Evolutionary conservation across 2,329 filamentous ascomycete species (phyloP).

Genomic region (Ploettnerulaceae sp.): DNA sequence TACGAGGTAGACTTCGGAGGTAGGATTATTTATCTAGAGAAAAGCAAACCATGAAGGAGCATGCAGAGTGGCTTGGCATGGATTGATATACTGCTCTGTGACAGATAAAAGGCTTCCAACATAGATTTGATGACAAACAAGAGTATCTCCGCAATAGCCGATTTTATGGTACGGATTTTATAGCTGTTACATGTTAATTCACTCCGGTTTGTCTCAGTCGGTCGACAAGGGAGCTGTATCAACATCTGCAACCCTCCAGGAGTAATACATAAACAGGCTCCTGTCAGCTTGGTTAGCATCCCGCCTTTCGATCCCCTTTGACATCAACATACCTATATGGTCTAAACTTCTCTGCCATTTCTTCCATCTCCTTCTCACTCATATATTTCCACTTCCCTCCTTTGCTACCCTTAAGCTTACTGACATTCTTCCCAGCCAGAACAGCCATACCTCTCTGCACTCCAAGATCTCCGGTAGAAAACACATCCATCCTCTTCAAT

Average conservation of each 20-base stretch:
- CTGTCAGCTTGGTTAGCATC: slow-evolving; percentile 38
- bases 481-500: slow-evolving; percentile 92
- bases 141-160: not conserved
- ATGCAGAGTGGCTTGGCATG: no score
- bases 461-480: slow-evolving; percentile 85
- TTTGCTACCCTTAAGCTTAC: slow-evolving; percentile 67
- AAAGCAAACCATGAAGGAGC: no score
- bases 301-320: not conserved
- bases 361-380: slow-evolving; percentile 86
- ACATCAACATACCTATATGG: slow-evolving; percentile 63
- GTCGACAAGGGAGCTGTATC: slow-evolving; percentile 53
- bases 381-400: slow-evolving; percentile 98
- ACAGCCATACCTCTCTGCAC: slow-evolving; percentile 92
- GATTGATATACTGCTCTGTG: no score
- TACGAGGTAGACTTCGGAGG: no score
- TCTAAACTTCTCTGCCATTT: slow-evolving; percentile 71
- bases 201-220: not conserved
- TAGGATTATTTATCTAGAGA: no score
- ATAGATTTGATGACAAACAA: no score
- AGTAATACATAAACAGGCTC: slow-evolving; percentile 96
- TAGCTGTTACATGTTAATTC: not conserved
- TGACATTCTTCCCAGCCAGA: slow-evolving; percentile 76
- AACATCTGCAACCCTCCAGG: slow-evolving; percentile 84
- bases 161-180: no score
- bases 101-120: no score